Evolutionary conservation across 2,329 filamentous ascomycete species (phyloP).

Genomic region (Penicillium sp.): DNA sequence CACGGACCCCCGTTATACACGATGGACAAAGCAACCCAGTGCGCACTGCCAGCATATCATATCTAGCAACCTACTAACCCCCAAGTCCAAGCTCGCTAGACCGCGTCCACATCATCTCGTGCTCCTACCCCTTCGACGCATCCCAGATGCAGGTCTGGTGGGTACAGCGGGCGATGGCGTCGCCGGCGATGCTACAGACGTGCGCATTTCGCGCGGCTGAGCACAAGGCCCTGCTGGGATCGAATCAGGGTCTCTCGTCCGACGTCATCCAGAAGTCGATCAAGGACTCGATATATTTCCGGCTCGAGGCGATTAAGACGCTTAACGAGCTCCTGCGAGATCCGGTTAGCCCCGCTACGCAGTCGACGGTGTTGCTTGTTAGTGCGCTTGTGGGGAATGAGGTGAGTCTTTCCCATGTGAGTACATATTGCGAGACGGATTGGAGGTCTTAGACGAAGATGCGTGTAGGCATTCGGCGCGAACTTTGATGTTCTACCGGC

Average conservation of each 20-base stretch:
- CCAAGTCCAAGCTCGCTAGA: background rate
- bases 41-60: no score
- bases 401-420: background rate
- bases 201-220: conserved; percentile 24
- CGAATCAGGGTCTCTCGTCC: conserved; percentile 14
- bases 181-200: conserved; percentile 25
- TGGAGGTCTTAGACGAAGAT: no score
- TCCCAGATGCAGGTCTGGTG: conserved; percentile 24
- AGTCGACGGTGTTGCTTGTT: conserved; percentile 25
- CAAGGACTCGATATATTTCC: conserved; percentile 23
- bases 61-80: no score
- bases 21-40: no score
- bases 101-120: conserved; percentile 21
- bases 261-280: conserved; percentile 19
- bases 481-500: conserved; percentile 22
- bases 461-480: conserved; percentile 25
- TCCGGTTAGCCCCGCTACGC: conserved; percentile 19
- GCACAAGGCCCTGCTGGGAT: conserved; percentile 23
- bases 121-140: conserved; percentile 25
- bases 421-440: no score
- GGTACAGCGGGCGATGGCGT: conserved; percentile 21
- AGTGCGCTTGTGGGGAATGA: conserved; percentile 20
- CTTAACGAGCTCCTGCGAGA: conserved; percentile 22
- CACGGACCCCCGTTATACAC: no score
- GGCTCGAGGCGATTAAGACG: conserved; percentile 23